These are phyloP conservation scores for Penicillium cataractarum DNA, from an alignment of 495 filamentous ascomycete species.

Conservation along the genomic window DNA sequence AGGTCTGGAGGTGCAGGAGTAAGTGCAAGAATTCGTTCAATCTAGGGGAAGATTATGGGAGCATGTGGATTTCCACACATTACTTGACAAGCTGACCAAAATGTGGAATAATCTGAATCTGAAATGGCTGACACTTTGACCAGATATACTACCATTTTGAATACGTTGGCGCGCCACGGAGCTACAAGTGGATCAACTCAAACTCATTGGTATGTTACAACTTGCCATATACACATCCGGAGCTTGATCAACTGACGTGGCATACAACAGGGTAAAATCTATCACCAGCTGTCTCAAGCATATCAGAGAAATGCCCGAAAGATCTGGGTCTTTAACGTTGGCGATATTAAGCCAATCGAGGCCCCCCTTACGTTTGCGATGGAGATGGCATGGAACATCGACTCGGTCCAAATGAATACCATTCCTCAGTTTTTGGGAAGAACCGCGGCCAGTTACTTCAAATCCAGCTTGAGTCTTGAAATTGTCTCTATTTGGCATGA, in stretches of 20 bases:
- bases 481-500: conserved; percentile 60
- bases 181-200: conserved; percentile 38
- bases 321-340: conserved; percentile 80
- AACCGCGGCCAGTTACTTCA: conserved; percentile 67
- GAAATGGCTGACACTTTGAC: neutral
- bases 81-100: neutral
- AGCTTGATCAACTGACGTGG: neutral
- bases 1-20: conserved; percentile 67
- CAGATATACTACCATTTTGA: conserved; percentile 74
- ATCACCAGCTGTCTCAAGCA: conserved; percentile 41
- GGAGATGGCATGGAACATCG: conserved; percentile 27
- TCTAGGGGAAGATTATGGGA: too few relatives aligned
- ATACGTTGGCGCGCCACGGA: conserved; percentile 43
- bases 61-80: too few relatives aligned
- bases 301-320: conserved; percentile 62
- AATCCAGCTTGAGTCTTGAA: conserved; percentile 45
- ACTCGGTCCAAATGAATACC: conserved; percentile 37
- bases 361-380: conserved; percentile 24
- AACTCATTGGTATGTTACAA: conserved; percentile 24
- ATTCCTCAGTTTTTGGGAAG: conserved; percentile 57
- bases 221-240: neutral
- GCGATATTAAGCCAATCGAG: conserved; percentile 55
- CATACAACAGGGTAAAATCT: conserved; percentile 25
- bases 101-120: neutral
- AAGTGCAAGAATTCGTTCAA: neutral